Percentiles rank a stretch among this genome's conserved stretches.
Evolutionary conservation across 1,139 yeast species (phyloP).

Genomic region (Hansenula anomala): DNA sequence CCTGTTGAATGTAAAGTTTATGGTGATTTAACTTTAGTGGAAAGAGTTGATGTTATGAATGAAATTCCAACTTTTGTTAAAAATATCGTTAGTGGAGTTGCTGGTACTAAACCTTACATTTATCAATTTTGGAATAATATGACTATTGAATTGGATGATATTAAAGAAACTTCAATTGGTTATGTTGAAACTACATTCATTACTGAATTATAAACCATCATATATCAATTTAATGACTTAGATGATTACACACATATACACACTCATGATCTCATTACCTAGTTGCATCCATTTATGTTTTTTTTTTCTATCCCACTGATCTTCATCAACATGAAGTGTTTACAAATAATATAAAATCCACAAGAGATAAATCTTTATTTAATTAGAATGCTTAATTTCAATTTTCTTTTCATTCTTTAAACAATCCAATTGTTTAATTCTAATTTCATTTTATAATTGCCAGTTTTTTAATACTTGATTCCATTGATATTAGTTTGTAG

Average conservation of each 20-base stretch:
- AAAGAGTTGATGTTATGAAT: constrained; percentile 95
- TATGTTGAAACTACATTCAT: constrained; percentile 85
- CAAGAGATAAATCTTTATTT: too few species aligned
- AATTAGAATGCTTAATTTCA: too few species aligned
- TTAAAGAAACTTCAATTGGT: constrained; percentile 59
- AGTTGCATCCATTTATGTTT: too few species aligned
- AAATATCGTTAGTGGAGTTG: constrained; percentile 87
- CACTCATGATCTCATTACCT: too few species aligned
- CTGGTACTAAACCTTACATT: constrained; percentile 93
- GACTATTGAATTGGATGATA: constrained; percentile 30
- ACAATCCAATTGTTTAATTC: too few species aligned
- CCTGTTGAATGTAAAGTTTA: constrained; percentile 37
- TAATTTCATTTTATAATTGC: not conserved
- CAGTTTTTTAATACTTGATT: not conserved
- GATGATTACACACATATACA: too few species aligned
- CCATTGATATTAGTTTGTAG: too few species aligned
- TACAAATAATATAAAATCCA: too few species aligned
- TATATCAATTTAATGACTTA: too few species aligned
- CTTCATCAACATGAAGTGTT: too few species aligned
- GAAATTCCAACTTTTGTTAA: constrained; percentile 94
- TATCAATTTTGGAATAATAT: constrained; percentile 76
- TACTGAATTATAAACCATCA: constrained; percentile 28
- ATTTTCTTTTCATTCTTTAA: too few species aligned
- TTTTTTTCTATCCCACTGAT: too few species aligned
- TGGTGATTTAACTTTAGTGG: constrained; percentile 64